phyloP scores from a whole-genome alignment of 2,329 filamentous ascomycete genomes.

The Sclerotinia trifoliorum region DNA sequence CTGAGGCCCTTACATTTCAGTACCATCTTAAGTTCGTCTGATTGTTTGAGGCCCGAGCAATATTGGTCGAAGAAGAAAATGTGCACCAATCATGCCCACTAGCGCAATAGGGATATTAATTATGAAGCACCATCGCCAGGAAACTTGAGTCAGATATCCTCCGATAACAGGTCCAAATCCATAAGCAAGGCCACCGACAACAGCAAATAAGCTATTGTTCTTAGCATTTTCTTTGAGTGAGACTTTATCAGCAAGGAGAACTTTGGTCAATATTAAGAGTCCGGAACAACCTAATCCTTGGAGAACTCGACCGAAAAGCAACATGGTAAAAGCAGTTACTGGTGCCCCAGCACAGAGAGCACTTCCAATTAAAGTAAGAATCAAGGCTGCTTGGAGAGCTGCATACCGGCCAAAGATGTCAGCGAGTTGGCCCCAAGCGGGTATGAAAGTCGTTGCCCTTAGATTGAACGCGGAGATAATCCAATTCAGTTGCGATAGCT shows the following conservation, averaged over 20 bases:
- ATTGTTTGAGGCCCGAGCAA: constrained; percentile 51
- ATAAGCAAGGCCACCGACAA: constrained; percentile 60
- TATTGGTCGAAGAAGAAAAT: constrained; percentile 57
- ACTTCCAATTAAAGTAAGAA: constrained; percentile 59
- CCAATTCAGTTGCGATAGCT: constrained; percentile 63
- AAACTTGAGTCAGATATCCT: constrained; percentile 51
- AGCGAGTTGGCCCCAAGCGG: constrained; percentile 62
- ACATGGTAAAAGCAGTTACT: constrained; percentile 53
- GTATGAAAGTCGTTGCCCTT: constrained; percentile 65
- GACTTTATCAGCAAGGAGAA: constrained; percentile 65
- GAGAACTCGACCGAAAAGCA: constrained; percentile 61
- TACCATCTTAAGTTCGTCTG: constrained; percentile 47
- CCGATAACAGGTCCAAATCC: constrained; percentile 59
- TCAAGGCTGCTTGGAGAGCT: constrained; percentile 55
- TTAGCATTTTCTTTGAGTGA: constrained; percentile 59
- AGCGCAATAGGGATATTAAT: constrained; percentile 58
- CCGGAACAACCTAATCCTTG: constrained; percentile 63
- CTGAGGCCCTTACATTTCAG: constrained; percentile 37
- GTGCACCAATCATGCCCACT: constrained; percentile 52
- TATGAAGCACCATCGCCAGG: constrained; percentile 68
- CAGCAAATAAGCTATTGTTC: constrained; percentile 61
- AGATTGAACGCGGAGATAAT: constrained; percentile 69
- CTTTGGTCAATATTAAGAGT: constrained; percentile 58
- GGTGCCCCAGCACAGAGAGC: constrained; percentile 60
- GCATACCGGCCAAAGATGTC: constrained; percentile 64